Evolutionary conservation across 768 basidiomycete species (phyloP).

Genomic region (Suillus tomentosus): DNA sequence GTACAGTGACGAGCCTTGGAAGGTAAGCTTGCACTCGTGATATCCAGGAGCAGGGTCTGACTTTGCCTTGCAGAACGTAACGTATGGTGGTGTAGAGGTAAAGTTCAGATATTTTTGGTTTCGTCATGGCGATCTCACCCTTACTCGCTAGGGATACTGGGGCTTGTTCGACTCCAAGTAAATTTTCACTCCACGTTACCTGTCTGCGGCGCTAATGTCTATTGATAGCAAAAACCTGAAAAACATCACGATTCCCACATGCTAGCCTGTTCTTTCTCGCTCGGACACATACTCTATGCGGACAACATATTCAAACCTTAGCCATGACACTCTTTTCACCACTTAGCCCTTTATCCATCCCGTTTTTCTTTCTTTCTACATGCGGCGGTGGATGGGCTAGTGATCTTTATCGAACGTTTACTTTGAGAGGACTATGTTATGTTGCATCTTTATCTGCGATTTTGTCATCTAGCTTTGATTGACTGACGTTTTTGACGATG

Average conservation of each 20-base stretch:
- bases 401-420: neutral
- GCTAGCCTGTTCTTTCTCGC: conserved; percentile 27
- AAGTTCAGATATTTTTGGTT: conserved; percentile 16
- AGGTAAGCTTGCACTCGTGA: conserved; percentile 43
- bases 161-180: conserved; percentile 65
- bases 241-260: conserved; percentile 65
- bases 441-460: conserved; percentile 5
- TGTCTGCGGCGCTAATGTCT: conserved; percentile 19
- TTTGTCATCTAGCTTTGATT: neutral
- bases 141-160: conserved; percentile 50
- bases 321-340: neutral
- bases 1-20: conserved; percentile 83
- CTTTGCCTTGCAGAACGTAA: conserved; percentile 40
- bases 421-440: neutral
- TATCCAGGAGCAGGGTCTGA: conserved; percentile 9
- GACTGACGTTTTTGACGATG: neutral
- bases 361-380: neutral
- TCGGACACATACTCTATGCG: conserved; percentile 1
- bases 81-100: conserved; percentile 81
- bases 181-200: conserved; percentile 20
- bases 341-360: neutral
- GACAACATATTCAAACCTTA: neutral
- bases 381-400: neutral
- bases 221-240: conserved; percentile 67
- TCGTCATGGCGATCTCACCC: conserved; percentile 12